Percentiles rank a stretch among this genome's conserved stretches.
Conservation (phyloP, 163 green algal species). For the Volvox carteri region DNA sequence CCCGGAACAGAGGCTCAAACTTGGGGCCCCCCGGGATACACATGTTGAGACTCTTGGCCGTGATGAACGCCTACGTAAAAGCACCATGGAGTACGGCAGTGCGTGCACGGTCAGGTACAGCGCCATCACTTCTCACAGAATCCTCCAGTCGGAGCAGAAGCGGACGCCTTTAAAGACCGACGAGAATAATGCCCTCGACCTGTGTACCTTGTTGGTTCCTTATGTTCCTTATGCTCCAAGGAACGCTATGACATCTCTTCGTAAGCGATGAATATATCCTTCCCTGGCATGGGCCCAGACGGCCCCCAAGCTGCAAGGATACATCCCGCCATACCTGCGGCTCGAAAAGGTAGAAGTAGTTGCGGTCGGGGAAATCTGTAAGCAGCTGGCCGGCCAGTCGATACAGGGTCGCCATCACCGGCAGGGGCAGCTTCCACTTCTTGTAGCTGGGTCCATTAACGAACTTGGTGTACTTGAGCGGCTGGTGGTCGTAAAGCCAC, state of each 20-base stretch:
- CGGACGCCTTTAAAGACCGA: no score
- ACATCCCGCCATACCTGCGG: conserved; percentile 61
- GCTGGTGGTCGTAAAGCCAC: conserved; percentile 97
- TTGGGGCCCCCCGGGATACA: conserved; percentile 98
- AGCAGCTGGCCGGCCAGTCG: conserved; percentile 94
- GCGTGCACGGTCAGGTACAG: no score
- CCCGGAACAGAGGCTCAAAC: conserved; percentile 98
- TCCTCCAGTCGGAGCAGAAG: no score
- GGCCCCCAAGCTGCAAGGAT: no score
- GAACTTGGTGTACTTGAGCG: conserved; percentile 68
- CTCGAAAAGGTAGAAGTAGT: conserved; percentile 99
- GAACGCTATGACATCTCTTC: no score
- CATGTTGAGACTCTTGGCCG: conserved; percentile 95
- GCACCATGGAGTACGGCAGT: no score
- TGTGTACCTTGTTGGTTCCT: no score
- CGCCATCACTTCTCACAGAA: no score
- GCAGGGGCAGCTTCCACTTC: conserved; percentile 96
- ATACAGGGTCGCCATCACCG: conserved; percentile 96
- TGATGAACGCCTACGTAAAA: conserved; percentile 86
- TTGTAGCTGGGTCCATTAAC: conserved; percentile 97
- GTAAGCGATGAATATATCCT: no score
- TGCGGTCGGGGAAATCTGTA: conserved; percentile 96
- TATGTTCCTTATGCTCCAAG: no score
- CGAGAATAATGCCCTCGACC: no score
- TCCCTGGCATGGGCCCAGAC: no score